These are phyloP conservation scores for Colletotrichum sp. DNA, from an alignment of 2,329 filamentous ascomycete genomes.

Conservation along the genomic window DNA sequence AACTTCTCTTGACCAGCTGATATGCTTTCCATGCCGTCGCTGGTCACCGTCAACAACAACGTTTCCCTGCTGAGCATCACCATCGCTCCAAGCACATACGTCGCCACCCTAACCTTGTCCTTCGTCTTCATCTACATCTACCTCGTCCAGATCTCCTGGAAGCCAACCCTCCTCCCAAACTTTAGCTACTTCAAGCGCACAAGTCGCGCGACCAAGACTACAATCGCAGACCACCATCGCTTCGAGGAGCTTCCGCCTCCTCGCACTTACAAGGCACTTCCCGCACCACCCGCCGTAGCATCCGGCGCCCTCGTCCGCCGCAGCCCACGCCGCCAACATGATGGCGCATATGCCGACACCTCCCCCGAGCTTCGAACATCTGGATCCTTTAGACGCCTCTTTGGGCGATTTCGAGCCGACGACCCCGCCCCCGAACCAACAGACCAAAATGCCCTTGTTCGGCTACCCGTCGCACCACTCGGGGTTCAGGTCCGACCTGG, in stretches of 20 bases:
- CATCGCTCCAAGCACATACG: conserved; percentile 63
- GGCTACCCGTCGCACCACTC: conserved; percentile 47
- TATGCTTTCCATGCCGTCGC: conserved; percentile 56
- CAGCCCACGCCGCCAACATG: conserved; percentile 18
- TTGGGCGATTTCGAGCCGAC: conserved; percentile 61
- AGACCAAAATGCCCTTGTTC: conserved; percentile 32
- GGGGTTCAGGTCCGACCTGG: conserved; percentile 43
- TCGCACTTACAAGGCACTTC: conserved; percentile 21
- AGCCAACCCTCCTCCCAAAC: conserved; percentile 21
- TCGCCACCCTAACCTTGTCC: conserved; percentile 54
- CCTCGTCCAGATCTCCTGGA: conserved; percentile 37
- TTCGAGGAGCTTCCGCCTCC: conserved; percentile 13
- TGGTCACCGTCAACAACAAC: conserved; percentile 67
- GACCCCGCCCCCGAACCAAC: conserved; percentile 34
- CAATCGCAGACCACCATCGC: conserved; percentile 9
- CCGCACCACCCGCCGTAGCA: conserved; percentile 21
- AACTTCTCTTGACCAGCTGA: not conserved
- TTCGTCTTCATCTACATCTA: conserved; percentile 59
- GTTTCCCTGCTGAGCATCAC: conserved; percentile 64
- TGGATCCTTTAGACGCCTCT: conserved; percentile 54
- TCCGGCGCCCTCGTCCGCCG: conserved; percentile 17
- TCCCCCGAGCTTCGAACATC: conserved; percentile 33
- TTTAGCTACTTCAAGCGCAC: conserved; percentile 25
- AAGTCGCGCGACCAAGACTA: conserved; percentile 23
- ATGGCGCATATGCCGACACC: conserved; percentile 28